Percentiles rank a stretch among this genome's conserved stretches.
Evolutionary conservation across 305 asterid genomes (phyloP).

Genomic region (Fraxinus paxiana): DNA sequence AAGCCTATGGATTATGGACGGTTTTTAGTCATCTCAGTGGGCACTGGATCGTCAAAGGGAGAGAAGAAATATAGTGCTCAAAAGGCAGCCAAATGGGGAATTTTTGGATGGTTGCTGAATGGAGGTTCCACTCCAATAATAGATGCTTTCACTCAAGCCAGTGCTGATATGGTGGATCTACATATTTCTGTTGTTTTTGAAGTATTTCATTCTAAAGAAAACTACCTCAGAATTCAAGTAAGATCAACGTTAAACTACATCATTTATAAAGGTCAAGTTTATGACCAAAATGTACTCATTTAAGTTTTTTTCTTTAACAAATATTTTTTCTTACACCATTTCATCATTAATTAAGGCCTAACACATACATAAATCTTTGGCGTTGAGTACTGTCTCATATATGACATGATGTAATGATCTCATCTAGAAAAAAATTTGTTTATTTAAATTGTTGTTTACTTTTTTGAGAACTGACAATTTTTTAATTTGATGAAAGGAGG

Average conservation of each 20-base stretch:
- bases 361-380: neutral
- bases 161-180: conserved; percentile 45
- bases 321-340: neutral
- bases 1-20: conserved; percentile 31
- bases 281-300: neutral
- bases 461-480: neutral
- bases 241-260: neutral
- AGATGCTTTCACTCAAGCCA: conserved; percentile 36
- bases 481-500: conserved; percentile 26
- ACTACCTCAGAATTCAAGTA: conserved; percentile 48
- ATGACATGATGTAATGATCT: neutral
- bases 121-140: conserved; percentile 32
- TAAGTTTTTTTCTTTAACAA: neutral
- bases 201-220: conserved; percentile 26
- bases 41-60: conserved; percentile 36
- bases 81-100: conserved; percentile 42
- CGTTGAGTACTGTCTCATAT: neutral
- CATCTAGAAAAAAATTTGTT: too few relatives aligned
- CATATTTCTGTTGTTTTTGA: conserved; percentile 36
- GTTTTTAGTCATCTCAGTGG: conserved; percentile 39
- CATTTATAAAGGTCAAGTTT: neutral
- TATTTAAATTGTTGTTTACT: neutral
- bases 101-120: conserved; percentile 32
- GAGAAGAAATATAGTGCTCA: conserved; percentile 30
- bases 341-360: neutral